These are phyloP conservation scores for Neurospora pannonica DNA, from an alignment of 495 filamentous ascomycete species.

Conservation along the genomic window DNA sequence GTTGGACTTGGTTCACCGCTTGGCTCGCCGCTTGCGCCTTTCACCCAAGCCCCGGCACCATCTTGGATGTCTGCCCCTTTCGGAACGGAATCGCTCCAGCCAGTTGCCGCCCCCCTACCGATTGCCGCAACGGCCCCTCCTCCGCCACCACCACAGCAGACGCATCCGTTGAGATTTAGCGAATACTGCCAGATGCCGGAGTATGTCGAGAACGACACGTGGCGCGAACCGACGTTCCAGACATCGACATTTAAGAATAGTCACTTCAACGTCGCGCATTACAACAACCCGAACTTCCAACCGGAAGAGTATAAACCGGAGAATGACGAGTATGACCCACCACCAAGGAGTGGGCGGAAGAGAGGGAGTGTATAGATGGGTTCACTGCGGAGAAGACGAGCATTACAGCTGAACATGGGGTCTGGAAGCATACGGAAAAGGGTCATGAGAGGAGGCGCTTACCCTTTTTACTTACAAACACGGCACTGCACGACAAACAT, in stretches of 20 bases:
- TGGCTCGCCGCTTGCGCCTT: conserved; percentile 24
- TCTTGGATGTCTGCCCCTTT: conserved; percentile 32
- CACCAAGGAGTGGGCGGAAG: conserved; percentile 22
- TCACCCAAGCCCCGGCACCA: conserved; percentile 31
- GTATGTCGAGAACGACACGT: conserved; percentile 26
- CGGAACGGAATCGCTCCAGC: conserved; percentile 27
- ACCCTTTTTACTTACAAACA: background rate
- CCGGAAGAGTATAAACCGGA: conserved; percentile 52
- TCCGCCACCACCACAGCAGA: conserved; percentile 19
- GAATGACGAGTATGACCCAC: conserved; percentile 26
- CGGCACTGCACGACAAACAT: background rate
- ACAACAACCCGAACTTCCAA: conserved; percentile 76
- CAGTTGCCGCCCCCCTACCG: conserved; percentile 10
- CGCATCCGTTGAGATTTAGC: conserved; percentile 35
- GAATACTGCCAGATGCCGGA: conserved; percentile 35
- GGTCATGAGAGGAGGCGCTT: background rate
- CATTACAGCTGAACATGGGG: background rate
- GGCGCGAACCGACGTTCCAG: conserved; percentile 40
- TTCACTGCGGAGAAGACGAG: background rate
- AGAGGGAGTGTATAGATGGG: conserved; percentile 24
- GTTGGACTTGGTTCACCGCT: conserved; percentile 15
- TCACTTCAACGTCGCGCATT: conserved; percentile 76
- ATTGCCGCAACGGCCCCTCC: conserved; percentile 19
- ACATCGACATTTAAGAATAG: conserved; percentile 50
- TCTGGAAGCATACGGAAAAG: background rate